These are phyloP conservation scores for Sclerotinia trifoliorum DNA, from an alignment of 2,329 filamentous ascomycete genomes.

Conservation along the genomic window DNA sequence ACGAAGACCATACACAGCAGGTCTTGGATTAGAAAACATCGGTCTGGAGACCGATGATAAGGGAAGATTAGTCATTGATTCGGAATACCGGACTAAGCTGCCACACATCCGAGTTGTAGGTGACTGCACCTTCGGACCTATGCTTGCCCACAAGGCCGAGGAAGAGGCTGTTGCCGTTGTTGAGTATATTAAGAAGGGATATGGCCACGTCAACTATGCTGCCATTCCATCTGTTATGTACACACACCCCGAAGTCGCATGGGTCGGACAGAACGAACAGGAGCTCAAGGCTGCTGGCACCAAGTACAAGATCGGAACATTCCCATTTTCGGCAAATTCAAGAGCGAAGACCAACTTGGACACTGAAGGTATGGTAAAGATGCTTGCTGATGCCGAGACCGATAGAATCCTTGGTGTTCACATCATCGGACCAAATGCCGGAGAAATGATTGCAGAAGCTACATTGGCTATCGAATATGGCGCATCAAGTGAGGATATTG, in stretches of 20 bases:
- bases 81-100: slow-evolving; percentile 96
- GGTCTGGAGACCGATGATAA: slow-evolving; percentile 89
- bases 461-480: slow-evolving; percentile 95
- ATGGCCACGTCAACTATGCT: slow-evolving; percentile 98
- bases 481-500: slow-evolving; percentile 91
- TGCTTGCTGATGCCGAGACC: slow-evolving; percentile 93
- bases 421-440: slow-evolving; percentile 93
- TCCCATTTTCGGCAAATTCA: slow-evolving; percentile 98
- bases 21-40: slow-evolving; percentile 90
- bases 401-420: slow-evolving; percentile 94
- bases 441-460: slow-evolving; percentile 99
- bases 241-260: slow-evolving; percentile 96
- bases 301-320: slow-evolving; percentile 89
- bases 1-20: slow-evolving; percentile 88
- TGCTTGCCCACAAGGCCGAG: slow-evolving; percentile 99
- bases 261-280: slow-evolving; percentile 97
- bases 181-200: slow-evolving; percentile 96
- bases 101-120: slow-evolving; percentile 96
- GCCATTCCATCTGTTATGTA: slow-evolving; percentile 99
- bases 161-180: slow-evolving; percentile 94
- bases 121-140: slow-evolving; percentile 94
- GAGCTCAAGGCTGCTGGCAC: slow-evolving; percentile 87
- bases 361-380: slow-evolving; percentile 94
- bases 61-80: slow-evolving; percentile 94
- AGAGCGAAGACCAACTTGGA: slow-evolving; percentile 98